Evolutionary conservation across 768 basidiomycete genomes (phyloP).

Genomic region (Mycena chlorophos): DNA sequence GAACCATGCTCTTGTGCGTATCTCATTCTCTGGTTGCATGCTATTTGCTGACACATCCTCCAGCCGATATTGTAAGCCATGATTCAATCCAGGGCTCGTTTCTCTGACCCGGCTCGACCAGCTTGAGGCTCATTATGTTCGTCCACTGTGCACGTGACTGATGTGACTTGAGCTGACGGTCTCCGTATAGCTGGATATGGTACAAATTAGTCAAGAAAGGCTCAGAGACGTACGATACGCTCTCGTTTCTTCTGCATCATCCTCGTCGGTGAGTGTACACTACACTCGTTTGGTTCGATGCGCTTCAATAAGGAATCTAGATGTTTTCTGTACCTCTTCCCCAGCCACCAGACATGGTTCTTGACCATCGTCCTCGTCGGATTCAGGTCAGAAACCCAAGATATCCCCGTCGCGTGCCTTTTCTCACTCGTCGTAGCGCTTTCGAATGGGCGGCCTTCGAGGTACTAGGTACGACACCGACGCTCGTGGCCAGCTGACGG

Average conservation of each 20-base stretch:
- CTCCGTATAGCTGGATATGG: slow-evolving; percentile 53
- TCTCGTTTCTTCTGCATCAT: slow-evolving; percentile 77
- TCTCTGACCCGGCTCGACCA: slow-evolving; percentile 21
- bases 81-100: neutral
- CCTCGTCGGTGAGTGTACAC: slow-evolving; percentile 55
- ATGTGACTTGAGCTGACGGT: neutral
- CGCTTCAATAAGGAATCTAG: slow-evolving; percentile 26
- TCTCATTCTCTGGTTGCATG: neutral
- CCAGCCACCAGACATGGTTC: slow-evolving; percentile 77
- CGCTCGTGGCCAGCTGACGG: neutral
- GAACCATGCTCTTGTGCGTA: slow-evolving; percentile 70
- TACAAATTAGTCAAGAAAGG: slow-evolving; percentile 48
- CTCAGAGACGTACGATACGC: slow-evolving; percentile 51
- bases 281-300: neutral
- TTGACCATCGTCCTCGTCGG: slow-evolving; percentile 53
- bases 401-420: neutral
- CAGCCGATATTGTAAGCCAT: slow-evolving; percentile 63
- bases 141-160: slow-evolving; percentile 15
- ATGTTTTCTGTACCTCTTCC: slow-evolving; percentile 72
- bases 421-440: slow-evolving; percentile 33
- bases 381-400: slow-evolving; percentile 53
- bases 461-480: slow-evolving; percentile 47
- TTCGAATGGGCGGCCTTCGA: slow-evolving; percentile 74
- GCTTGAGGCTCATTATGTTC: slow-evolving; percentile 64
- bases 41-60: too few species aligned